Conservation (phyloP, 306 rosid genomes). For the Quillaja saponaria region DNA sequence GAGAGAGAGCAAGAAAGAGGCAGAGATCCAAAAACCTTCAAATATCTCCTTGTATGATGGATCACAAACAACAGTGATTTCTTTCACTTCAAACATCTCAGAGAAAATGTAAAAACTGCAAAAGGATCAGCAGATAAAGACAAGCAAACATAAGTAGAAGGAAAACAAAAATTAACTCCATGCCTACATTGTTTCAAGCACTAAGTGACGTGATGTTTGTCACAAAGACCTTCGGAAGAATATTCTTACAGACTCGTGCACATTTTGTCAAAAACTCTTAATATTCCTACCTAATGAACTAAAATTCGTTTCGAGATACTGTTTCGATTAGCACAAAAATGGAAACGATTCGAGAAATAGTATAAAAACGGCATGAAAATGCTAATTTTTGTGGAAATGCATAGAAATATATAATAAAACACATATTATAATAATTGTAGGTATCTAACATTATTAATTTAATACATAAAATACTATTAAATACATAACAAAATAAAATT, state of each 20-base stretch:
- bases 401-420: too few relatives aligned
- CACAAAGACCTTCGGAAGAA: slow-evolving; percentile 1
- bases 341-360: too few relatives aligned
- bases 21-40: slow-evolving; percentile 54
- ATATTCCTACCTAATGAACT: too few relatives aligned
- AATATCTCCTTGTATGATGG: slow-evolving; percentile 85
- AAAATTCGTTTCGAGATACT: too few relatives aligned
- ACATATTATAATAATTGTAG: too few relatives aligned
- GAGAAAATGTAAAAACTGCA: slow-evolving; percentile 86
- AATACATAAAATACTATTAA: too few relatives aligned
- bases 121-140: slow-evolving; percentile 16
- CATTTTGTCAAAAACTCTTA: too few relatives aligned
- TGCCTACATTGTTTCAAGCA: background rate
- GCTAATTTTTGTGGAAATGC: too few relatives aligned
- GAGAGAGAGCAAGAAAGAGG: background rate
- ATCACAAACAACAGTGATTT: slow-evolving; percentile 89
- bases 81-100: slow-evolving; percentile 69
- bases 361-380: too few relatives aligned
- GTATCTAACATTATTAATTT: too few relatives aligned
- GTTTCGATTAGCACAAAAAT: too few relatives aligned
- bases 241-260: background rate
- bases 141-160: background rate
- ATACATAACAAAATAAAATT: too few relatives aligned
- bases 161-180: slow-evolving; percentile 1
- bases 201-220: background rate